Conservation (phyloP, 805 yeast genomes). For the Dipodascus geniculatus region DNA sequence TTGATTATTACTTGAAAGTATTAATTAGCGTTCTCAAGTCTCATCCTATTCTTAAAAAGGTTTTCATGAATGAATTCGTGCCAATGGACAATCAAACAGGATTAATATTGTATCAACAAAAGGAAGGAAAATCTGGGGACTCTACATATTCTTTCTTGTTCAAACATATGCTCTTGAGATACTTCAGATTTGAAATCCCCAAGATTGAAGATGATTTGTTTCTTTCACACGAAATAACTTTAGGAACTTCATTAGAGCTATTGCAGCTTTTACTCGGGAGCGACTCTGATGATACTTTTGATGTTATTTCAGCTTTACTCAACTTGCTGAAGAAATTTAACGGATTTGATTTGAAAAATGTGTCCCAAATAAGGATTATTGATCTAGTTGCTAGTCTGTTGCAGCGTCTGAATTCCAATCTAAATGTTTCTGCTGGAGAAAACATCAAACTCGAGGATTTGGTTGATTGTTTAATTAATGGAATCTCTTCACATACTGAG, state of each 20-base stretch:
- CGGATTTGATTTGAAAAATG: neutral
- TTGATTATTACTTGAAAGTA: slow-evolving; percentile 48
- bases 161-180: neutral
- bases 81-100: neutral
- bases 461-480: slow-evolving; percentile 37
- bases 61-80: neutral
- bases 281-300: neutral
- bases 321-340: neutral
- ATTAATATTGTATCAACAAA: neutral
- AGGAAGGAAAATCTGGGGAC: neutral
- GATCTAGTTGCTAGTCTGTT: neutral
- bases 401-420: neutral
- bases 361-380: neutral
- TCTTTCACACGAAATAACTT: neutral
- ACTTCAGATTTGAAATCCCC: neutral
- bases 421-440: neutral
- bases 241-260: neutral
- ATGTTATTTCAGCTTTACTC: neutral
- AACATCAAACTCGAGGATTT: slow-evolving; percentile 2
- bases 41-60: slow-evolving; percentile 40
- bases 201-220: neutral
- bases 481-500: slow-evolving; percentile 35
- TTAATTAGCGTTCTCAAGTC: slow-evolving; percentile 37
- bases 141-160: neutral
- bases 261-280: neutral